Conservation (phyloP, 2,329 filamentous ascomycete genomes). For the Corinectria fuckeliana region DNA sequence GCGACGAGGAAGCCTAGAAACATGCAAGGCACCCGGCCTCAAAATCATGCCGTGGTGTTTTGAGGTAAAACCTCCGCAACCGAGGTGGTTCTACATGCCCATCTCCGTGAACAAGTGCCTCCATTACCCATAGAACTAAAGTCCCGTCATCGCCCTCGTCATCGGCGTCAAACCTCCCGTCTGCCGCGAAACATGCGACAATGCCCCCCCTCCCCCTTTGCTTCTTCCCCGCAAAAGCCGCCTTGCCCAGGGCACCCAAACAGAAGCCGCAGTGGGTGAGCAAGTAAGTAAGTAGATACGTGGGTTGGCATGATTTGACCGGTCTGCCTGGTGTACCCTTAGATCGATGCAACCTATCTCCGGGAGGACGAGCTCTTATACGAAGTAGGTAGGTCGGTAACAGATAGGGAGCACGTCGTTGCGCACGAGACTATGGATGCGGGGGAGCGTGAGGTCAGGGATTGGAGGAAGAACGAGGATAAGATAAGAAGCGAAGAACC, state of each 20-base stretch:
- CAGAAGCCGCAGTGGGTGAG: not conserved
- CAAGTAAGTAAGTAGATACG: slow-evolving; percentile 10
- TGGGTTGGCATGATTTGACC: slow-evolving; percentile 20
- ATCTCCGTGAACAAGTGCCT: not conserved
- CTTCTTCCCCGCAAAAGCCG: not conserved
- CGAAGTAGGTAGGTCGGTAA: not conserved
- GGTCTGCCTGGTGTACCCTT: not conserved
- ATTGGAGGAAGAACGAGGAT: not conserved
- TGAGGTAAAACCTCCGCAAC: not conserved
- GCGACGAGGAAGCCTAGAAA: not conserved
- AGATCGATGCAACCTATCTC: slow-evolving; percentile 7
- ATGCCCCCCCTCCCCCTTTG: too few relatives aligned
- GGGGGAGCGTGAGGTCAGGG: not conserved
- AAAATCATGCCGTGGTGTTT: not conserved
- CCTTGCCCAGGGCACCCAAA: not conserved
- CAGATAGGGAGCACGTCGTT: not conserved
- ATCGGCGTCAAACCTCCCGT: not conserved
- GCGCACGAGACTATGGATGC: not conserved
- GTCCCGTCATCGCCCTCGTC: not conserved
- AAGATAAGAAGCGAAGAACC: not conserved
- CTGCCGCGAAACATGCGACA: not conserved
- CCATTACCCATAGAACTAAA: too few relatives aligned
- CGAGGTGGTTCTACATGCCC: not conserved
- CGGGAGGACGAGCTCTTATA: not conserved
- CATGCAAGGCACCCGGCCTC: not conserved